Base-by-base conservation (phyloP, 23 red algal species). In the Cyanidiococcus yangmingshanensis region DNA sequence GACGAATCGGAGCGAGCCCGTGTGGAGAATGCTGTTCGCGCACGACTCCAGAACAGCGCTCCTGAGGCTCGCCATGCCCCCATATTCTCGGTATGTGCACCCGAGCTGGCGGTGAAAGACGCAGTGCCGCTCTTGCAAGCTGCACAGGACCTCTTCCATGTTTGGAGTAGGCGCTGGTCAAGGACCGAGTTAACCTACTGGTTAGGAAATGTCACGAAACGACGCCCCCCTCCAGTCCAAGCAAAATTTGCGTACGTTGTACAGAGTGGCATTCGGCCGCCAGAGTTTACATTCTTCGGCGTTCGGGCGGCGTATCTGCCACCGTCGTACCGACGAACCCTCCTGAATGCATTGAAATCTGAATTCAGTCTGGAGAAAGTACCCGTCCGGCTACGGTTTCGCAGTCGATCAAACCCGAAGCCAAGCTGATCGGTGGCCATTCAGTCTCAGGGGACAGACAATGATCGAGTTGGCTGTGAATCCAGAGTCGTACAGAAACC, bases 341-440 rank as follows among this genome's bases (percentile, higher is more conserved):
- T 71, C 27, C 12, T 71, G n/a, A 71, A 71, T 35, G 63, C 21
- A 7, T 12, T 25, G 16, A 71, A 71, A 29, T 7, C 27, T 29
- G 32, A 25, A 27, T 71, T 71, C 63, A 29, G 63, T 2, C 63
- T 71, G 63, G 12, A 71, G 63, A 25, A 71, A 71, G 63, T 71
- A 2, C 63, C 63, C n/a, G 63, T 71, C 63, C 7, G 27, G 27
- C n/a, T 71, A 3, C 27, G 63, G 3, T 71, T 71, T 35, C 32
- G n/a, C 3, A 71, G 45, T 54, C 45, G 21, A 7, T 54, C 7
- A 54, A n/a, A n/a, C n/a, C n/a, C n/a, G n/a, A n/a, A n/a, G n/a
- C n/a, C n/a, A n/a, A n/a, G n/a, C n/a, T n/a, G n/a, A n/a, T n/a
- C n/a, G n/a, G n/a, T n/a, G n/a, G n/a, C n/a, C n/a, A n/a, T n/a